Conservation (phyloP, 495 filamentous ascomycete genomes). For the Choiromyces venosus region DNA sequence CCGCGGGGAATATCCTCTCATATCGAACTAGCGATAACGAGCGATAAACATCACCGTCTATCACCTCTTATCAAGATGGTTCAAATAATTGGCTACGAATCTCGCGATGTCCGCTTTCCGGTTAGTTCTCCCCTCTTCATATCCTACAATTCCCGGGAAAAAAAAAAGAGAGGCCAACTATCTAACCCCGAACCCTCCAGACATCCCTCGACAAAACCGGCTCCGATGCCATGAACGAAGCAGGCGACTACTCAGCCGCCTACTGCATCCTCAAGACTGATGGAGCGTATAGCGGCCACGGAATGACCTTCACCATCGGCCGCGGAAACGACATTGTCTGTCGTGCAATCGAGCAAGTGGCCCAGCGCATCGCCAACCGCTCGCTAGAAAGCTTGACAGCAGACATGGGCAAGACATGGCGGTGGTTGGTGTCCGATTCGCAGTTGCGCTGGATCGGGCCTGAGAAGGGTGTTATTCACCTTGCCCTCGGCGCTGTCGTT, state of each 20-base stretch:
- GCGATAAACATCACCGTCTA: not conserved
- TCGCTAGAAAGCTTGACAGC: constrained; percentile 68
- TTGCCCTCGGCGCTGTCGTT: constrained; percentile 82
- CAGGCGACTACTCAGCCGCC: constrained; percentile 85
- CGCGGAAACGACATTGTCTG: constrained; percentile 94
- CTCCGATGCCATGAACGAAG: constrained; percentile 95
- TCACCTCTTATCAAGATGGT: constrained; percentile 4
- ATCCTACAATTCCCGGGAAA: not conserved
- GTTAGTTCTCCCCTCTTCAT: constrained; percentile 46
- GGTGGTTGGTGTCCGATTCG: constrained; percentile 80
- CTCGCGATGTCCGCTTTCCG: constrained; percentile 85
- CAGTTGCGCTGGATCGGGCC: constrained; percentile 94
- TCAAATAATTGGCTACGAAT: constrained; percentile 70
- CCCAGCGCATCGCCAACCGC: constrained; percentile 63
- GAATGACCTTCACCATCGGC: constrained; percentile 97
- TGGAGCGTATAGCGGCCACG: constrained; percentile 66
- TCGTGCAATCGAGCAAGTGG: constrained; percentile 70
- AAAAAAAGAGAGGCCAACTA: not conserved
- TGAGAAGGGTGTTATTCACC: constrained; percentile 91
- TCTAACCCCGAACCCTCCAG: constrained; percentile 45
- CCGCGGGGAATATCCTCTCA: not conserved
- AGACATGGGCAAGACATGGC: constrained; percentile 86
- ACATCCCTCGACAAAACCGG: constrained; percentile 93
- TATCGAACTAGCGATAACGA: not conserved
- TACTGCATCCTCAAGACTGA: constrained; percentile 90